Base-by-base conservation (phyloP, 768 basidiomycete species). In the Sporobolomyces roseus region DNA sequence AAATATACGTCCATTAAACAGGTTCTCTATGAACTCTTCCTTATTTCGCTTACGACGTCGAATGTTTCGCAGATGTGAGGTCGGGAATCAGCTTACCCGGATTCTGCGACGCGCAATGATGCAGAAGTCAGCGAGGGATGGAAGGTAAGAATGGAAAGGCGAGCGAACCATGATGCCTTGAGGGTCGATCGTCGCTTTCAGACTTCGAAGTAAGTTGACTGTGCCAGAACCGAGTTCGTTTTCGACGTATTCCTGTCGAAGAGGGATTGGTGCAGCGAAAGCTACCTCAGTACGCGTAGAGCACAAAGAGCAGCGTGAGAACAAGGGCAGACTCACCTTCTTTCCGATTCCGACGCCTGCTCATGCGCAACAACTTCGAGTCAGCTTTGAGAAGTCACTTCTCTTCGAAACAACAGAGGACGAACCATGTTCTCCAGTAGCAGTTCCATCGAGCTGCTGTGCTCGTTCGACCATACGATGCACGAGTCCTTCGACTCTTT, bases 161-260 rank as follows among this genome's bases (percentile, higher is more conserved):
- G n/a, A 17, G 17, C 67, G 30, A 7, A 69, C 67, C 79, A 93
- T 83, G 59, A 96, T 81, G 74, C 89, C 86, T 58, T 84, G 77
- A 2, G 92, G 91, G 78, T 94, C 92, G 23, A 92, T 80, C 4
- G 87, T 83, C 54, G 80, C 79, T 79, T 96, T 97, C 74, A 96
- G 82, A 19, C 82, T 84, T 80, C 85, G 86, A 90, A 96, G 91
- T 9, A 96, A 80, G 62, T 86, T 84, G 17, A 96, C 87, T 0
- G 92, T 93, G 3, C 86, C 87, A 51, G 80, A 80, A 0, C 93
- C 93, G 0, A 97, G 84, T 78, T 97, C 93, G 33, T 86, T 83
- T 30, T 81, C 79, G 6, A 97, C 83, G 78, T 90, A 93, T 72
- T 87, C 84, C 64, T 70, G 46, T 17, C 21, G 45, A 46, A 41